Evolutionary conservation across 768 basidiomycete genomes (phyloP).

Genomic region (Myochromella boudieri): DNA sequence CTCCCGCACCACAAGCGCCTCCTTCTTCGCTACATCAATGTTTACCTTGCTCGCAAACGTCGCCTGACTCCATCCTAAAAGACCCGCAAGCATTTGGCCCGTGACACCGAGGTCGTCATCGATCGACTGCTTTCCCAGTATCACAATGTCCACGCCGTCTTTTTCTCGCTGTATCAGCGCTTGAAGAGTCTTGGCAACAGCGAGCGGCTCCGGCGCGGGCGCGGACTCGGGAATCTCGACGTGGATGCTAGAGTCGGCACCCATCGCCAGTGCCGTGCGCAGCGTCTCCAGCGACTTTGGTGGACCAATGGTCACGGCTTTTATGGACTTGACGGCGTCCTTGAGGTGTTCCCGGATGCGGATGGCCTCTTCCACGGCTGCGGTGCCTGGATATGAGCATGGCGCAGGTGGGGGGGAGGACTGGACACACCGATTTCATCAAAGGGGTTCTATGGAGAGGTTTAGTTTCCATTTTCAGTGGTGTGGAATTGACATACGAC

Average conservation of each 20-base stretch:
- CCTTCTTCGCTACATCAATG: constrained; percentile 60
- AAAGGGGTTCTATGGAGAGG: constrained; percentile 86
- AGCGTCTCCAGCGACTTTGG: constrained; percentile 87
- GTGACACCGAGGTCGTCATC: constrained; percentile 96
- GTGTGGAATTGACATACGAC: constrained; percentile 20
- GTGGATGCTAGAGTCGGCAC: constrained; percentile 91
- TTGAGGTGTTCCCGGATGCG: constrained; percentile 87
- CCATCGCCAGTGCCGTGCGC: constrained; percentile 97
- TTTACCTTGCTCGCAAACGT: constrained; percentile 91
- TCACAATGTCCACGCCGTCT: constrained; percentile 75
- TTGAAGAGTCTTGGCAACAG: constrained; percentile 82
- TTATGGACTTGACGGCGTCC: constrained; percentile 79
- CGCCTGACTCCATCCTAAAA: constrained; percentile 91
- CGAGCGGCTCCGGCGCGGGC: constrained; percentile 84
- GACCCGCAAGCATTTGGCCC: constrained; percentile 94
- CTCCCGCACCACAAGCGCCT: constrained; percentile 78
- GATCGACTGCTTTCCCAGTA: constrained; percentile 97
- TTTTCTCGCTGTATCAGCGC: constrained; percentile 68
- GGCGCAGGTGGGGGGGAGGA: not conserved
- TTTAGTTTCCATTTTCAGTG: not conserved
- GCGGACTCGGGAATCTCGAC: constrained; percentile 77
- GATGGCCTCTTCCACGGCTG: constrained; percentile 96
- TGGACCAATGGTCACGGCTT: constrained; percentile 92
- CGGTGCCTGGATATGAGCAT: not conserved
- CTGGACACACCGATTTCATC: constrained; percentile 88